Conservation (phyloP, 2,329 filamentous ascomycete species). For the Hypomyces perniciosus region DNA sequence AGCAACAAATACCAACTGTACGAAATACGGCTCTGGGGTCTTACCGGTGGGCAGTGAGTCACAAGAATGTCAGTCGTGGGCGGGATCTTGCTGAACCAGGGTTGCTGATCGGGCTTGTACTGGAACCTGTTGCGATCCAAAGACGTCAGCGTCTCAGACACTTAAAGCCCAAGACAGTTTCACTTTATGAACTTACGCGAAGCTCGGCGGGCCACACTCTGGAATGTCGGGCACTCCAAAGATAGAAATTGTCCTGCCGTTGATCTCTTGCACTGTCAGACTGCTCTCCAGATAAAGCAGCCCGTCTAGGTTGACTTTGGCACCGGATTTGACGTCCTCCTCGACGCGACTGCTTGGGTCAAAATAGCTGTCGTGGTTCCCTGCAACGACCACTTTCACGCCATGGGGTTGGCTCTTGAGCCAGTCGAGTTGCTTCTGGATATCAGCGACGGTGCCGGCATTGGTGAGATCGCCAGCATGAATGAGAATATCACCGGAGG, state of each 20-base stretch:
- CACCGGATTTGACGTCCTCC: constrained; percentile 47
- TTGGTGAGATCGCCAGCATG: constrained; percentile 84
- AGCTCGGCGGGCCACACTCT: constrained; percentile 61
- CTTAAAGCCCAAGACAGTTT: background rate
- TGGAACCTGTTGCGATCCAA: constrained; percentile 53
- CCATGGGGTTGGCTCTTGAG: constrained; percentile 65
- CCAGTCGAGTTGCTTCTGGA: constrained; percentile 85
- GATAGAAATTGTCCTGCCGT: constrained; percentile 49
- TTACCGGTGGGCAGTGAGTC: constrained; percentile 71
- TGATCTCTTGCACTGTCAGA: constrained; percentile 57
- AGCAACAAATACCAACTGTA: background rate
- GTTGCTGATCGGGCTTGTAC: constrained; percentile 58
- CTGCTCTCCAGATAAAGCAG: constrained; percentile 73
- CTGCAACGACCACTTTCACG: constrained; percentile 76
- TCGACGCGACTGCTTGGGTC: constrained; percentile 57
- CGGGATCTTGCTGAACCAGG: constrained; percentile 68
- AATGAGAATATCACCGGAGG: constrained; percentile 76
- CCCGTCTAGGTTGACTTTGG: constrained; percentile 56
- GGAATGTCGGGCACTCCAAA: constrained; percentile 82
- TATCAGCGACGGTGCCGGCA: constrained; percentile 61
- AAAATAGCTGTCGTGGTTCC: constrained; percentile 86
- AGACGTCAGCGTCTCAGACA: background rate
- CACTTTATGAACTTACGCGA: constrained; percentile 41
- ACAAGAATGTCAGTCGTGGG: constrained; percentile 69
- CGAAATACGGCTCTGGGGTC: constrained; percentile 9